A percentile compares a stretch with the other conserved stretches of the same genome.
phyloP scores from a whole-genome alignment of 2,329 filamentous ascomycete genomes.

The Hansfordia pulvinata region DNA sequence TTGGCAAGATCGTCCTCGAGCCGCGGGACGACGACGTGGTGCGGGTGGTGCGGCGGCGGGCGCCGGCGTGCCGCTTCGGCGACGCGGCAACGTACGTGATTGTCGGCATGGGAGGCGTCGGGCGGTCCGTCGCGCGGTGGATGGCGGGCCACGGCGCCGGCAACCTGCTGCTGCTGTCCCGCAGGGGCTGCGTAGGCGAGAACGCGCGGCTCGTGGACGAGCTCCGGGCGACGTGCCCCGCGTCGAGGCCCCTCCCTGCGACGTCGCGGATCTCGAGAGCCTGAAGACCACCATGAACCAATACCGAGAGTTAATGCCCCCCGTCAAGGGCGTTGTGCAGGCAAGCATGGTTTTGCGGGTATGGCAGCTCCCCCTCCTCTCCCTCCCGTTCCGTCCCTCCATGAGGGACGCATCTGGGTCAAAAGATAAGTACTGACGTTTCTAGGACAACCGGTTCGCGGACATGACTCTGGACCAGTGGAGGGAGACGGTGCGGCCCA shows the following conservation, averaged over 20 bases:
- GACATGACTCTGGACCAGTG: conserved; percentile 17
- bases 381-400: not conserved
- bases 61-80: conserved; percentile 1
- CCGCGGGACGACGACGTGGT: conserved; percentile 7
- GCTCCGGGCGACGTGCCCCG: too few species aligned
- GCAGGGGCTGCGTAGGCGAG: too few species aligned
- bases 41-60: not conserved
- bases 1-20: conserved; percentile 25
- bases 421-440: too few species aligned
- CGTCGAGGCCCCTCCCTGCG: too few species aligned
- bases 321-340: not conserved
- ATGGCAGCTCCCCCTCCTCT: not conserved
- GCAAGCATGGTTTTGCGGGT: conserved; percentile 1
- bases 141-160: conserved; percentile 7
- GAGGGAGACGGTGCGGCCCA: conserved; percentile 25
- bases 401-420: too few species aligned
- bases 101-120: conserved; percentile 17
- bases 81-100: conserved; percentile 13
- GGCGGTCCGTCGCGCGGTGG: conserved; percentile 12
- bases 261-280: too few species aligned
- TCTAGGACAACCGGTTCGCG: conserved; percentile 6
- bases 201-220: too few species aligned
- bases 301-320: too few species aligned
- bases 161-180: too few species aligned
- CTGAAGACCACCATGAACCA: too few species aligned